Conservation (phyloP, 495 filamentous ascomycete genomes). For the Haplographium delicatum region DNA sequence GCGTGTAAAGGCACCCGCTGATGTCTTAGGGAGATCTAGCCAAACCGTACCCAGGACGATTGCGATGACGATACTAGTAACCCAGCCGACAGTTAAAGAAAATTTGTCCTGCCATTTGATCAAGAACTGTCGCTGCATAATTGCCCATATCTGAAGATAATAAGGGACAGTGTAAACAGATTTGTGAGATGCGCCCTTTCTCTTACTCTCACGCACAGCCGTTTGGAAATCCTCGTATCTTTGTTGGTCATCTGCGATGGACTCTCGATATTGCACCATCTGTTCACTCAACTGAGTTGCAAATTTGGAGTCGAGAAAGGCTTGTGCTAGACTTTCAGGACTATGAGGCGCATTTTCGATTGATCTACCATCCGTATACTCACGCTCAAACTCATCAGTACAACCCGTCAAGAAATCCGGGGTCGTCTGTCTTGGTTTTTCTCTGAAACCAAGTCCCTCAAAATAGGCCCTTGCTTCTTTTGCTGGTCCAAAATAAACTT, state of each 20-base stretch:
- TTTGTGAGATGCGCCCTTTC: conserved; percentile 55
- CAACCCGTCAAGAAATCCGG: conserved; percentile 82
- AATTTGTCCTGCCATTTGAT: conserved; percentile 85
- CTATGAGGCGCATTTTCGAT: conserved; percentile 59
- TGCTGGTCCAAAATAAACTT: conserved; percentile 76
- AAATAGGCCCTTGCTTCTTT: conserved; percentile 71
- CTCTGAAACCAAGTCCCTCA: conserved; percentile 71
- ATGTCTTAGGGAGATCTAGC: conserved; percentile 59
- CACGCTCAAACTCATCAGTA: conserved; percentile 77
- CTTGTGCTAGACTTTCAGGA: conserved; percentile 56
- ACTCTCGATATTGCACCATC: conserved; percentile 60
- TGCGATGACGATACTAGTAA: conserved; percentile 68
- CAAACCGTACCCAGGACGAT: conserved; percentile 76
- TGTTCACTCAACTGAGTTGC: conserved; percentile 53
- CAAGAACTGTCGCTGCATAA: conserved; percentile 77
- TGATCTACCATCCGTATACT: conserved; percentile 61
- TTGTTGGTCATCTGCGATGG: conserved; percentile 55
- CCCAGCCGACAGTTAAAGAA: conserved; percentile 66
- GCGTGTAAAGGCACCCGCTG: conserved; percentile 52
- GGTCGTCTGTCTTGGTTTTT: conserved; percentile 76
- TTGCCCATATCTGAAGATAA: conserved; percentile 71
- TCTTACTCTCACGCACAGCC: conserved; percentile 74
- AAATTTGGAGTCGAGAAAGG: conserved; percentile 61
- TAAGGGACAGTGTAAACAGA: conserved; percentile 80
- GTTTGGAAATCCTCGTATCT: conserved; percentile 68